These are phyloP conservation scores for Sophora flavescens DNA, from an alignment of 306 rosid genomes.

Conservation along the genomic window DNA sequence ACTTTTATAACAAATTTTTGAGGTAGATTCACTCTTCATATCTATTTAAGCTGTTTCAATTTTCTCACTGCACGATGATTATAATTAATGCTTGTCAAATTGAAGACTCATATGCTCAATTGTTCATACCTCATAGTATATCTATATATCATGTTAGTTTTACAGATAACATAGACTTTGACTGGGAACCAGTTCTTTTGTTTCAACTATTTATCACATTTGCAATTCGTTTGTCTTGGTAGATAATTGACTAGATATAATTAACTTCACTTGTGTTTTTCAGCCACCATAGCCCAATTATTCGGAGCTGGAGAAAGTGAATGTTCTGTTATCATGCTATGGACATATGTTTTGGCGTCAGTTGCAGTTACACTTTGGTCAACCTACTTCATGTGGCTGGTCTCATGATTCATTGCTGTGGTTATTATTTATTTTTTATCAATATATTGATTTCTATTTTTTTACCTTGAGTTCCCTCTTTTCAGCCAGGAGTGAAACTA, in stretches of 20 bases:
- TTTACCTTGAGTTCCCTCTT: neutral
- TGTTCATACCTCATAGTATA: no score
- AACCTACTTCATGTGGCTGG: constrained; percentile 76
- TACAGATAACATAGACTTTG: neutral
- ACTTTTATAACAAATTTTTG: neutral
- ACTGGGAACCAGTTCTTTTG: neutral
- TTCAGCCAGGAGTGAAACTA: neutral
- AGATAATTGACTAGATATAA: neutral
- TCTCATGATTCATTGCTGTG: constrained; percentile 42
- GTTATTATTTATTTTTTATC: neutral
- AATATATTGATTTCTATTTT: neutral
- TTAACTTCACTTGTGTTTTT: neutral
- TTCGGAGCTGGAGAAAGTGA: constrained; percentile 81
- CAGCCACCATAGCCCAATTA: constrained; percentile 80
- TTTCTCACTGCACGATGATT: neutral
- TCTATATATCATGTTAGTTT: no score
- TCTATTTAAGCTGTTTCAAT: neutral
- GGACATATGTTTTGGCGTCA: constrained; percentile 74
- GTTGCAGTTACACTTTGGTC: constrained; percentile 82
- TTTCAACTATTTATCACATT: neutral
- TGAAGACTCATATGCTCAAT: no score
- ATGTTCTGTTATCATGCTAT: constrained; percentile 76
- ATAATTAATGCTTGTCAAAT: neutral
- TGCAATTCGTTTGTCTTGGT: neutral
- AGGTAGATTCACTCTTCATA: neutral